Conservation (phyloP, 352 stramenopile genomes). For the Bremia lactucae region DNA sequence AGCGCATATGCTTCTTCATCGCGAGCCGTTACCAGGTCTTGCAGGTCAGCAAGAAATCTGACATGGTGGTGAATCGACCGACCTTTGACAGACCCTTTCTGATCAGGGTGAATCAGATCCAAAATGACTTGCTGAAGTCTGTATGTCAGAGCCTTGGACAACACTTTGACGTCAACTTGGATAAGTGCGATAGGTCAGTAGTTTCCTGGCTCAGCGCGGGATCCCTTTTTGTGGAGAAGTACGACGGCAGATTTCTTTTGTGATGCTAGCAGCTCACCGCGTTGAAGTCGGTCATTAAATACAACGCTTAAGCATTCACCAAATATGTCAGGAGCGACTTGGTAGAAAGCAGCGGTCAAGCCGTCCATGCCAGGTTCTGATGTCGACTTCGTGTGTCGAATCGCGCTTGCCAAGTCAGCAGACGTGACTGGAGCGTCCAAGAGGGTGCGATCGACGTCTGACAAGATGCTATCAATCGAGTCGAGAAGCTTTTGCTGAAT, state of each 20-base stretch:
- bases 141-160: neutral
- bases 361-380: neutral
- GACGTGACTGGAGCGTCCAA: neutral
- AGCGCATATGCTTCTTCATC: neutral
- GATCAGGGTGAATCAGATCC: neutral
- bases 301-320: neutral
- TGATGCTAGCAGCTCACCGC: too few species aligned
- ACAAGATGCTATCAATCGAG: neutral
- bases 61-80: neutral
- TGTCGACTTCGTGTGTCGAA: neutral
- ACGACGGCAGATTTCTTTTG: neutral
- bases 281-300: neutral
- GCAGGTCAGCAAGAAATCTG: neutral
- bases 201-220: neutral
- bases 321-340: neutral
- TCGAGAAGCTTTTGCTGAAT: too few species aligned
- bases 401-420: neutral
- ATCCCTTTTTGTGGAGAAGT: neutral
- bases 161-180: neutral
- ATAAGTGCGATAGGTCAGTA: neutral
- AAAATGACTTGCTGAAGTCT: neutral
- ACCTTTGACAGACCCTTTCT: too few species aligned
- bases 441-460: neutral
- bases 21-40: neutral
- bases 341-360: neutral